Conservation (phyloP, 805 yeast species). For the Maudiozyma turicensis region DNA sequence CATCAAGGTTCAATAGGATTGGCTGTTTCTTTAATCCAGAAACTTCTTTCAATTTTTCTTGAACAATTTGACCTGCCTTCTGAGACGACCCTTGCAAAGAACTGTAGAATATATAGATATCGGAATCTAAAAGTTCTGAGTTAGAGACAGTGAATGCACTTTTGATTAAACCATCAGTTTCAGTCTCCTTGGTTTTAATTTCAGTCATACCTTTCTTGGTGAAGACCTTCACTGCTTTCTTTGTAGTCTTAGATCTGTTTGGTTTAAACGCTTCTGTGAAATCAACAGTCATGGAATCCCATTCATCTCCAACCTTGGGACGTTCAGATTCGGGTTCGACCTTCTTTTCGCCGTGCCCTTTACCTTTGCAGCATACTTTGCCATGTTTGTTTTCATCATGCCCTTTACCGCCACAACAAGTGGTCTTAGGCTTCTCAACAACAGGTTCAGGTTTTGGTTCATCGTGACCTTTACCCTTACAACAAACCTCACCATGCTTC, state of each 20-base stretch:
- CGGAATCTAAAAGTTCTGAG: slow-evolving; percentile 40
- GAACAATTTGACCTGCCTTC: slow-evolving; percentile 50
- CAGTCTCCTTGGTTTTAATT: background rate
- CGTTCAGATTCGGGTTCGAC: slow-evolving; percentile 4
- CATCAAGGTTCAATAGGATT: slow-evolving; percentile 60
- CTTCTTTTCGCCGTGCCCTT: slow-evolving; percentile 3
- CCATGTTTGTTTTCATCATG: slow-evolving; percentile 8
- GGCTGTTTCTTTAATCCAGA: slow-evolving; percentile 34
- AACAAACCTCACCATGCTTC: slow-evolving; percentile 23
- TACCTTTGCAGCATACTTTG: slow-evolving; percentile 29
- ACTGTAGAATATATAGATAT: slow-evolving; percentile 65
- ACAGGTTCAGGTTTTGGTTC: slow-evolving; percentile 6
- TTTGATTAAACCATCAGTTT: slow-evolving; percentile 15
- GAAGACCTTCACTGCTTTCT: slow-evolving; percentile 3
- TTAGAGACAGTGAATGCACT: slow-evolving; percentile 33
- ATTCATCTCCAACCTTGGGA: slow-evolving; percentile 1
- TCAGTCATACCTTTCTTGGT: slow-evolving; percentile 4
- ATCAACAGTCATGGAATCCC: slow-evolving; percentile 24
- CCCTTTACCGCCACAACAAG: slow-evolving; percentile 2
- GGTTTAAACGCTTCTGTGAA: slow-evolving; percentile 30
- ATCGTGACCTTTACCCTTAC: slow-evolving; percentile 21
- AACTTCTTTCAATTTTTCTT: slow-evolving; percentile 28
- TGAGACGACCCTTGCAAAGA: slow-evolving; percentile 79
- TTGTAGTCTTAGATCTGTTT: background rate
- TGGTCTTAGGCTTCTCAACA: background rate